phyloP scores from a whole-genome alignment of 768 basidiomycete genomes.

The Lactarius sanguifluus region DNA sequence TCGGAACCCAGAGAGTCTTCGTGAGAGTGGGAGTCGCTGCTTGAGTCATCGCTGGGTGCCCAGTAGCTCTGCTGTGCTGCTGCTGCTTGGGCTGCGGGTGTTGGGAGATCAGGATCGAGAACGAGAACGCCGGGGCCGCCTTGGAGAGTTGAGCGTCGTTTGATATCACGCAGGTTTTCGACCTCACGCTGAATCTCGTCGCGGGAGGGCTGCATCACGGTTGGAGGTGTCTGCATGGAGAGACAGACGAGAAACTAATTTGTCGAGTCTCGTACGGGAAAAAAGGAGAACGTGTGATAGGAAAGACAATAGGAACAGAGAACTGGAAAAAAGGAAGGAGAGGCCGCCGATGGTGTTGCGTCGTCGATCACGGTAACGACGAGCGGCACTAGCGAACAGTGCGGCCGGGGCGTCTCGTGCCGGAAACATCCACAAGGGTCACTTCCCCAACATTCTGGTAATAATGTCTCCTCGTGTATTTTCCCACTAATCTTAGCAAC shows the following conservation, averaged over 20 bases:
- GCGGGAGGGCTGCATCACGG: conserved; percentile 66
- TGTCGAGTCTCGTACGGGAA: background rate
- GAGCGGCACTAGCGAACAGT: conserved; percentile 7
- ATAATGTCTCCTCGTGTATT: background rate
- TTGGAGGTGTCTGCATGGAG: conserved; percentile 12
- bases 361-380: conserved; percentile 21
- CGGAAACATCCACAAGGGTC: background rate
- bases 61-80: conserved; percentile 37
- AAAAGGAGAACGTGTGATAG: background rate
- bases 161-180: conserved; percentile 80
- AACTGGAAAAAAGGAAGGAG: background rate
- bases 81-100: conserved; percentile 58
- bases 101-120: conserved; percentile 91
- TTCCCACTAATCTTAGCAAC: background rate
- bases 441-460: background rate
- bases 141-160: conserved; percentile 74
- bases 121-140: conserved; percentile 76
- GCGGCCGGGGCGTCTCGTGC: conserved; percentile 1
- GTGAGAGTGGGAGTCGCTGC: conserved; percentile 39
- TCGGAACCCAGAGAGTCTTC: conserved; percentile 44
- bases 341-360: conserved; percentile 11
- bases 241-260: background rate
- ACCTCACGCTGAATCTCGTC: conserved; percentile 87
- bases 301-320: background rate
- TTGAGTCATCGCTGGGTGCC: conserved; percentile 43